These are phyloP conservation scores for Collybia nuda DNA, from an alignment of 768 basidiomycete species.

Conservation along the genomic window DNA sequence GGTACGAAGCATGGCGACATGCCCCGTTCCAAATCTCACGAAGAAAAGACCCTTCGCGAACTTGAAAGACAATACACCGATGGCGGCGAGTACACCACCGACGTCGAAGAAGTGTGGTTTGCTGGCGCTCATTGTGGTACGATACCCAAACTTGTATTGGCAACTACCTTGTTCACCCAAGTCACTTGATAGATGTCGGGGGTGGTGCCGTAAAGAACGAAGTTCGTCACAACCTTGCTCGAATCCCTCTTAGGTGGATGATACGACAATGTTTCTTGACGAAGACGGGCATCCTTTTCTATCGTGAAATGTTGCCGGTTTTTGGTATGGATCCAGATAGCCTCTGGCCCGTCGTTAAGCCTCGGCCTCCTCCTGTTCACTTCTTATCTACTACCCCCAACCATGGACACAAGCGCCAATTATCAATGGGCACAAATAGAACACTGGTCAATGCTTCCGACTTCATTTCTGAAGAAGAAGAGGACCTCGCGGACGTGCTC, in stretches of 20 bases:
- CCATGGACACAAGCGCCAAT: slow-evolving; percentile 13
- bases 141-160: slow-evolving; percentile 11
- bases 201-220: slow-evolving; percentile 67
- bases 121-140: slow-evolving; percentile 70
- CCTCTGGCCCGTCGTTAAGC: slow-evolving; percentile 43
- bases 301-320: slow-evolving; percentile 40
- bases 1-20: slow-evolving; percentile 55
- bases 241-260: slow-evolving; percentile 80
- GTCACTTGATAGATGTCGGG: slow-evolving; percentile 57
- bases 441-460: slow-evolving; percentile 23
- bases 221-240: slow-evolving; percentile 57
- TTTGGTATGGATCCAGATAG: slow-evolving; percentile 46
- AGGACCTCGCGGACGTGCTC: slow-evolving; percentile 58
- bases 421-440: slow-evolving; percentile 18
- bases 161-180: background rate
- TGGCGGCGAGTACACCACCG: slow-evolving; percentile 37
- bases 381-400: slow-evolving; percentile 20
- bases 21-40: slow-evolving; percentile 29
- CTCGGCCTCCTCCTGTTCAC: slow-evolving; percentile 38
- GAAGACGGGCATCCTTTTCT: slow-evolving; percentile 61
- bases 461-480: slow-evolving; percentile 53
- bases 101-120: slow-evolving; percentile 83
- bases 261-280: slow-evolving; percentile 60
- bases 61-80: slow-evolving; percentile 40
- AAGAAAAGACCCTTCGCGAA: slow-evolving; percentile 30